Percentiles rank a stretch among this genome's conserved stretches.
phyloP scores from a whole-genome alignment of 345 rosid genomes.

The Sapria himalayana region DNA sequence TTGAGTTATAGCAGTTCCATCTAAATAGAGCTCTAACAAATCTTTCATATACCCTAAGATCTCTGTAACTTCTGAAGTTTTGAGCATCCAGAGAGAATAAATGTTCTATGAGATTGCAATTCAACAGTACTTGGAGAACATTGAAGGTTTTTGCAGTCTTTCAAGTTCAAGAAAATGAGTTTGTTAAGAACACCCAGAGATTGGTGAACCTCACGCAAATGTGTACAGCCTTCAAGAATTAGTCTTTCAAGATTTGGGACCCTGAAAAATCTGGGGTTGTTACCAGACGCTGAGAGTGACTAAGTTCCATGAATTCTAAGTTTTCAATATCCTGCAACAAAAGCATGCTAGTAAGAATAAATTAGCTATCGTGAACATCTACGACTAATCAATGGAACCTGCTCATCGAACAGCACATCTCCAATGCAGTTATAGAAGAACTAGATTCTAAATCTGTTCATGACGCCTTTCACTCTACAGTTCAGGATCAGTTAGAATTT shows the following conservation, averaged over 20 bases:
- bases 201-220: constrained; percentile 6
- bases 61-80: constrained; percentile 3
- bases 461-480: too few species aligned
- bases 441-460: too few species aligned
- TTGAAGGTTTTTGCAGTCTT: constrained; percentile 8
- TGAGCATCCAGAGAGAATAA: constrained; percentile 8
- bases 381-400: too few species aligned
- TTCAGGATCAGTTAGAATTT: too few species aligned
- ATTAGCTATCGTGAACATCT: too few species aligned
- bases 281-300: constrained; percentile 7
- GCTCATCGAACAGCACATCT: too few species aligned
- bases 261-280: constrained; percentile 6
- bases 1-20: neutral
- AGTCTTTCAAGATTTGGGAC: constrained; percentile 9
- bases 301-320: constrained; percentile 9
- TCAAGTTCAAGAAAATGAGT: constrained; percentile 8
- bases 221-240: constrained; percentile 10
- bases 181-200: constrained; percentile 7
- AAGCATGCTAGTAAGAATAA: too few species aligned
- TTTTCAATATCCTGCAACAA: constrained; percentile 4
- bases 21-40: neutral
- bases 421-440: too few species aligned
- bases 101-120: constrained; percentile 6
- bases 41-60: neutral
- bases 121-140: constrained; percentile 3